A percentile compares a stretch with the other conserved stretches of the same genome.
Conservation (phyloP, 805 yeast genomes). For the Ogataea ganodermae region DNA sequence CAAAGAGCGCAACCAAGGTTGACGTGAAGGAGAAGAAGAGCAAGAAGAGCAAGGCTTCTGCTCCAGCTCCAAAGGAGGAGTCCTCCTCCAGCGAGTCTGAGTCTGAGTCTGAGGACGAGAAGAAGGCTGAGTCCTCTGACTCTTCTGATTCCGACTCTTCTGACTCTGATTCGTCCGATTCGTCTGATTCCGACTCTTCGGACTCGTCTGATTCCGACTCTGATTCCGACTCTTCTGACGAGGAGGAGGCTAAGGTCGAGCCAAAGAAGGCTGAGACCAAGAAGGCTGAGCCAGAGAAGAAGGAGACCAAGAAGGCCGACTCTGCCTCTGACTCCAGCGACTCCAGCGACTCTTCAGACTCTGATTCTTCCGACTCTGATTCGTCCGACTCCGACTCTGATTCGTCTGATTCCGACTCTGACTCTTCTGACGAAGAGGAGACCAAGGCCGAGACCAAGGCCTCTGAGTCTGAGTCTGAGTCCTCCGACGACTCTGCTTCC, state of each 20-base stretch:
- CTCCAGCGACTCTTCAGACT: conserved; percentile 18
- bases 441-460: conserved; percentile 22
- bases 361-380: conserved; percentile 23
- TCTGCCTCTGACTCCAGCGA: conserved; percentile 4
- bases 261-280: not conserved
- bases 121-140: conserved; percentile 10
- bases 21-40: conserved; percentile 22
- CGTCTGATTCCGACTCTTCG: conserved; percentile 7
- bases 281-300: conserved; percentile 15
- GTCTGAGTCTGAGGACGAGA: conserved; percentile 12
- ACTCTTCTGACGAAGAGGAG: conserved; percentile 19
- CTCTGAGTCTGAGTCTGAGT: conserved; percentile 33
- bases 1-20: conserved; percentile 11
- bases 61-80: conserved; percentile 20
- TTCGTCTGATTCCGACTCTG: conserved; percentile 26
- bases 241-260: conserved; percentile 14
- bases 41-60: conserved; percentile 12
- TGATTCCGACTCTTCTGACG: conserved; percentile 11
- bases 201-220: conserved; percentile 13
- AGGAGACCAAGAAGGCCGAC: conserved; percentile 9
- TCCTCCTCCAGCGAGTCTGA: conserved; percentile 9
- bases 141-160: conserved; percentile 8
- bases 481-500: conserved; percentile 29
- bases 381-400: conserved; percentile 25
- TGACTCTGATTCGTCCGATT: conserved; percentile 10